Evolutionary conservation across 169 alveolate species (phyloP).

Genomic region (Hepatocystis sp.): DNA sequence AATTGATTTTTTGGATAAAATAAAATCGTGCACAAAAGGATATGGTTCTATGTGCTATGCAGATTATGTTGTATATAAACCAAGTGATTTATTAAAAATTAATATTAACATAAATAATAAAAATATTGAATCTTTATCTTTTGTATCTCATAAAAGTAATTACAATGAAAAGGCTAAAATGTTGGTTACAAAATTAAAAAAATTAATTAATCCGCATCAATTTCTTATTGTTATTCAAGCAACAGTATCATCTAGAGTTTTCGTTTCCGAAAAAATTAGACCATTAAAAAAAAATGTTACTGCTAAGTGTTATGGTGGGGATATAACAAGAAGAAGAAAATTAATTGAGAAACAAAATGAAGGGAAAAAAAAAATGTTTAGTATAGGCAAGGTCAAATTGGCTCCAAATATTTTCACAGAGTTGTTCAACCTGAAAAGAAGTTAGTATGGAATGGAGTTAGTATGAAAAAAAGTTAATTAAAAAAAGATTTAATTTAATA

Average conservation of each 20-base stretch:
- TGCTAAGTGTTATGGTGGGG: conserved; percentile 96
- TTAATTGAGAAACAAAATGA: conserved; percentile 92
- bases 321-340: conserved; percentile 93
- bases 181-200: conserved; percentile 87
- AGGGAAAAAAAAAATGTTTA: conserved; percentile 87
- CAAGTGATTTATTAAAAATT: conserved; percentile 87
- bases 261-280: conserved; percentile 90
- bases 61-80: conserved; percentile 81
- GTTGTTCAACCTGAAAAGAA: conserved; percentile 23
- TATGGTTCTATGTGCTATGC: conserved; percentile 92
- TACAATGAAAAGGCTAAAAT: conserved; percentile 83
- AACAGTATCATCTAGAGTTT: conserved; percentile 89
- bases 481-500: too few species aligned
- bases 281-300: conserved; percentile 94
- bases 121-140: conserved; percentile 90
- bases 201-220: conserved; percentile 91
- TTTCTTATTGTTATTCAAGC: conserved; percentile 93
- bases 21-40: conserved; percentile 93
- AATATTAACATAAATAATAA: conserved; percentile 89
- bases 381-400: conserved; percentile 84
- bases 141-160: conserved; percentile 84
- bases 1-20: conserved; percentile 92
- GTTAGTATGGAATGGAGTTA: background rate
- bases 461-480: background rate
- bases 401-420: conserved; percentile 62